phyloP scores from a whole-genome alignment of 2,329 filamentous ascomycete genomes.

The Pestalotiopsis sp. region DNA sequence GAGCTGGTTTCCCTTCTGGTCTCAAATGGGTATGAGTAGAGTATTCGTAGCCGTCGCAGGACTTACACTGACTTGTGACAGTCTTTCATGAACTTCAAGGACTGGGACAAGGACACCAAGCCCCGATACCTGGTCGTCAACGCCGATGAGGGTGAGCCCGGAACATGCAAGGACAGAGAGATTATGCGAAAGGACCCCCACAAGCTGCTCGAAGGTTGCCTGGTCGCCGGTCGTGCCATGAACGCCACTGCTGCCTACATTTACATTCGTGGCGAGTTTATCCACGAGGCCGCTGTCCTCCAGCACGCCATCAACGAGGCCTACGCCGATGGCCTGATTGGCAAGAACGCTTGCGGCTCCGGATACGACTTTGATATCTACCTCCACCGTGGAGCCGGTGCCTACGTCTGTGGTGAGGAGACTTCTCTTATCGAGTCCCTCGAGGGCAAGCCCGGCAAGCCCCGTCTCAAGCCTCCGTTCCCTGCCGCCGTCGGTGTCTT shows the following conservation, averaged over 20 bases:
- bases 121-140: slow-evolving; percentile 98
- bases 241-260: slow-evolving; percentile 99
- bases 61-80: slow-evolving; percentile 37
- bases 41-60: not conserved
- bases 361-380: slow-evolving; percentile 99
- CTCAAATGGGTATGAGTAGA: slow-evolving; percentile 84
- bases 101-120: slow-evolving; percentile 97
- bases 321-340: slow-evolving; percentile 90
- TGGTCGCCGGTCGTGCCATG: slow-evolving; percentile 96
- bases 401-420: slow-evolving; percentile 98
- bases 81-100: slow-evolving; percentile 99
- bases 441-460: slow-evolving; percentile 98
- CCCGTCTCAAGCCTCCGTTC: slow-evolving; percentile 97
- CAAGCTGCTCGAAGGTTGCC: slow-evolving; percentile 96
- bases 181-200: slow-evolving; percentile 99
- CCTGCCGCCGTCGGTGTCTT: slow-evolving; percentile 96
- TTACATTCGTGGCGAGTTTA: slow-evolving; percentile 98
- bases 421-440: slow-evolving; percentile 97
- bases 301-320: slow-evolving; percentile 97
- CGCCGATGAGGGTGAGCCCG: slow-evolving; percentile 96
- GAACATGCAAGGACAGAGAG: slow-evolving; percentile 98
- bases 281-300: slow-evolving; percentile 90
- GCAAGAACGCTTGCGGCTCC: slow-evolving; percentile 96
- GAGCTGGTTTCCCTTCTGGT: slow-evolving; percentile 96
- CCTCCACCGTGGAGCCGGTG: slow-evolving; percentile 94